A percentile compares a stretch with the other conserved stretches of the same genome.
Conservation (phyloP, 2,329 filamentous ascomycete species). For the Penicillium griseofulvum region DNA sequence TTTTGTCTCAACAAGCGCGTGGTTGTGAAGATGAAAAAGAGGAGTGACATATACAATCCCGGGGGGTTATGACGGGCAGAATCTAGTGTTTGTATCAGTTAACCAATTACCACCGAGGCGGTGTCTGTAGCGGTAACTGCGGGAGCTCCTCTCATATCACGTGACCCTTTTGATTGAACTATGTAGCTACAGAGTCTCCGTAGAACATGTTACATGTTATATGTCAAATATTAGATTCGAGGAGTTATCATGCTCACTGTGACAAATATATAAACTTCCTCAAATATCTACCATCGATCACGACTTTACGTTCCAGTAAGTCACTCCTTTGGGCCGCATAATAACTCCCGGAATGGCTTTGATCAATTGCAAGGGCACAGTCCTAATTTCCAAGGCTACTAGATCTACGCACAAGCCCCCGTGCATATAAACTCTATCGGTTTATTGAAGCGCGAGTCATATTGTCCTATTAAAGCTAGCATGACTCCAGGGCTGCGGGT, state of each 20-base stretch:
- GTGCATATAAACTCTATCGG: too few relatives aligned
- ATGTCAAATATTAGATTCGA: background rate
- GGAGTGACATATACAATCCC: conserved; percentile 8
- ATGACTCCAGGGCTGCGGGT: too few relatives aligned
- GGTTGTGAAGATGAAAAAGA: conserved; percentile 1
- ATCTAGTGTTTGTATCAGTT: background rate
- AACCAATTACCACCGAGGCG: background rate
- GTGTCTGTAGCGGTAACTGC: conserved; percentile 1
- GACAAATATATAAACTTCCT: too few relatives aligned
- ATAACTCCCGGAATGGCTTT: too few relatives aligned
- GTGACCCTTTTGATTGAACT: background rate
- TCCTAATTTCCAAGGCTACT: too few relatives aligned
- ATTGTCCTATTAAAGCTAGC: background rate
- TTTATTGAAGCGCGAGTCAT: too few relatives aligned
- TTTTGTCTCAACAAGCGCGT: conserved; percentile 4
- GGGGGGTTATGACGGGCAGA: conserved; percentile 10
- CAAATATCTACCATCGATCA: too few relatives aligned
- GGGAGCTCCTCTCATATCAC: background rate
- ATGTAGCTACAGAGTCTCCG: background rate
- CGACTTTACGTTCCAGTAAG: too few relatives aligned
- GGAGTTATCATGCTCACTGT: too few relatives aligned
- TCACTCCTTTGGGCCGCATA: too few relatives aligned
- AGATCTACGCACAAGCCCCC: too few relatives aligned
- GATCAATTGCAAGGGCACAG: too few relatives aligned
- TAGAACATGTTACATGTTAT: background rate